Evolutionary conservation across 1,284 basidiomycete genomes (phyloP), one percentile per base, ranked within the genome.

Genomic region (Bondarzewia mesenterica): DNA sequence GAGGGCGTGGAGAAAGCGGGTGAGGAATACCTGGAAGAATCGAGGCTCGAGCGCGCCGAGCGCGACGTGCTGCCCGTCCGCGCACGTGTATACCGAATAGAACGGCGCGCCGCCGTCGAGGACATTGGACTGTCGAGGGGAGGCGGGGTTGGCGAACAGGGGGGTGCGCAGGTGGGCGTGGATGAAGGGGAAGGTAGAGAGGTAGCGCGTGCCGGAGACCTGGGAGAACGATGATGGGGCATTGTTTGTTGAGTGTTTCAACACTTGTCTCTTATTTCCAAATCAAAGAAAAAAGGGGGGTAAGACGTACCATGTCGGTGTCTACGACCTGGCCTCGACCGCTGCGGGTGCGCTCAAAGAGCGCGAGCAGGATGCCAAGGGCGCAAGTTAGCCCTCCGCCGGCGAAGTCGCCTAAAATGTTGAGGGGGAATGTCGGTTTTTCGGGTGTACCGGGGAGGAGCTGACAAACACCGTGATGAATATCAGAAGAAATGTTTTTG

Each of bases 31-130:
- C 14, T 65, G 61, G 62, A 81, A 90, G 63, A 89, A 89, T 41
- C 78, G 77, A 5, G 80, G 77, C 60, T 89, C 87, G 12, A 87
- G 60, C 54, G 85, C 87, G 15, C 77, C 89, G 23, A 92, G 78
- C 10, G 82, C 81, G 75, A 92, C 85, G 74, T 77, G 89, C 27
- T 72, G 69, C 2, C 82, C 82, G 57, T 88, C 86, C 47, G 77
- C 71, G 58, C 86, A 89, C 1, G 73, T 71, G 57, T 92, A 92
- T 5, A 89, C 69, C 50, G 73, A 75, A 59, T 93, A 92, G 65
- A 82, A 91, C 0, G 89, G 89, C 1, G 86, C 78, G 2, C 85
- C 88, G 0, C 87, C 87, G 56, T 90, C 89, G 21, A 92, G 74
- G 1, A 76, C 50, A 53, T 87, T 86, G 2, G 68, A 68, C 20